Base-by-base conservation (phyloP, 106 monocot genomes). In the Agapanthus africanus region DNA sequence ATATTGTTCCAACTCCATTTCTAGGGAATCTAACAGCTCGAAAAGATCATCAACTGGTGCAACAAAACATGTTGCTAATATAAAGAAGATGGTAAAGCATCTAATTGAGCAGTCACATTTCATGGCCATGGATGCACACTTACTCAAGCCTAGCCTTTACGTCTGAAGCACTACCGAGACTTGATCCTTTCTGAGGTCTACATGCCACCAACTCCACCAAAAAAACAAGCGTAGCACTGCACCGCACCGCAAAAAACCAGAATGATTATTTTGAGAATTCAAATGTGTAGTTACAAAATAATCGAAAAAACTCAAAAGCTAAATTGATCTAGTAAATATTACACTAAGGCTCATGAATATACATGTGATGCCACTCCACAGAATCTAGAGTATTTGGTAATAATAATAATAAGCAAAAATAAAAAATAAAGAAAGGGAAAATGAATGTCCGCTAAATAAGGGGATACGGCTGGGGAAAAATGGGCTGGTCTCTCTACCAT, bases 131-230 rank as follows among this genome's bases (percentile, higher is more conserved):
- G 3, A 32, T 19, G 15, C 32, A 32, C 18, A 76, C 97, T 89
- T 81, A 93, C 99, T 90, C 78, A 6, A 99, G 79, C 76, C 87
- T 84, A 26, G 99, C 83, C 61, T 83, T 93, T 76, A 93, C 99
- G 73, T 87, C 90, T 3, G 85, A 74, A 39, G 70, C 93, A 44
- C 83, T 83, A 15, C 78, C 44, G 9, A 87, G 37, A 69, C 68
- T 93, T 7, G 93, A 75, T 47, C 93, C 99, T 74, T 99, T 99
- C 64, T 87, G 78, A 61, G 99, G 99, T 46, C 90, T 73, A 51
- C 92, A 99, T 0, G 84, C 82, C 47, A 99, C 79, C 67, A 99
- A 68, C 76, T 99, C 99, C 76, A 99, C 90, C 74, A 90, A 87
- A 70, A 99, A 99, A 21, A 90, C 67, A 28, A 99, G 92, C 41